Conservation (phyloP, 1,284 basidiomycete genomes). For the Ceratobasidium sp. region DNA sequence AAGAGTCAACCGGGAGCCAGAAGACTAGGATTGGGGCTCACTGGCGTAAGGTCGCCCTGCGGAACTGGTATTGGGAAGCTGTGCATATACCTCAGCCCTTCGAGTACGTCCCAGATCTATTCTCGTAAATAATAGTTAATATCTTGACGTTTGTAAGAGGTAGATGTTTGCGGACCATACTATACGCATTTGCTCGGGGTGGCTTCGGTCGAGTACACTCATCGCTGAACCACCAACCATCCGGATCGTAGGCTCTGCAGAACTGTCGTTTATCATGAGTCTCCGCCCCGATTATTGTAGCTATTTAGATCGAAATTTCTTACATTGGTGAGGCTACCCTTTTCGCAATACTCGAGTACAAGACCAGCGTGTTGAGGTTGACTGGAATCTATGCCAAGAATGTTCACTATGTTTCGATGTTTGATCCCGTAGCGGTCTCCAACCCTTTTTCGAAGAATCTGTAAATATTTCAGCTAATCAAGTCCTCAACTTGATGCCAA, state of each 20-base stretch:
- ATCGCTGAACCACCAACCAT: neutral
- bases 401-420: conserved; percentile 26
- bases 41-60: conserved; percentile 30
- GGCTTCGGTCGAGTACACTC: neutral
- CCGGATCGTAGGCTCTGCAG: neutral
- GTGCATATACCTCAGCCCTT: conserved; percentile 37
- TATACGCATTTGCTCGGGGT: conserved; percentile 12
- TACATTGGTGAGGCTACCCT: neutral
- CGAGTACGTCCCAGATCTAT: conserved; percentile 33
- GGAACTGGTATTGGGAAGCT: conserved; percentile 22
- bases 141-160: neutral
- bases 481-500: neutral
- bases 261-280: neutral
- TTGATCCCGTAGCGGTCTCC: neutral
- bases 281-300: neutral
- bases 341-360: conserved; percentile 12
- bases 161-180: neutral
- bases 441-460: conserved; percentile 15
- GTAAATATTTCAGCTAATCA: neutral
- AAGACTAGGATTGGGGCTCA: neutral
- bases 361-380: conserved; percentile 13
- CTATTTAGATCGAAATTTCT: neutral
- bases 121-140: neutral
- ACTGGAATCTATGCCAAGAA: conserved; percentile 20
- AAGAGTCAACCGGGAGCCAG: neutral